A percentile compares a stretch with the other conserved stretches of the same genome.
These are phyloP conservation scores for Acephala macrosclerotiorum DNA, from an alignment of 2,329 filamentous ascomycete species.

Conservation along the genomic window DNA sequence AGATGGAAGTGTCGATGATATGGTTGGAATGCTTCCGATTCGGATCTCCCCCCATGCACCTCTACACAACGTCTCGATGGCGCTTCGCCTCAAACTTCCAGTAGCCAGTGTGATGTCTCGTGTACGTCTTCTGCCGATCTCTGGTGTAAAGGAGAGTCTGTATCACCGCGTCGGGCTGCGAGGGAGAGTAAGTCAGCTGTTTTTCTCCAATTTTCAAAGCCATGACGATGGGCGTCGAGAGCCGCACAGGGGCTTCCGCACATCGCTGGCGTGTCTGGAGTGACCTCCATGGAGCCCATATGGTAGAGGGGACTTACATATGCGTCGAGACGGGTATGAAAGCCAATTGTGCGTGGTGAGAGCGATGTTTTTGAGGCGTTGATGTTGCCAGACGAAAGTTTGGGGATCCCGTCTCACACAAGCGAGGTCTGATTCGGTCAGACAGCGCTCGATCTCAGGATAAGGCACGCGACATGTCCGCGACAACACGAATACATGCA, in stretches of 20 bases:
- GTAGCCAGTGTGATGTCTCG: slow-evolving; percentile 7
- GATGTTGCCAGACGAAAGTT: slow-evolving; percentile 42
- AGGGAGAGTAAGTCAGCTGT: slow-evolving; percentile 36
- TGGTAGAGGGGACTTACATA: slow-evolving; percentile 33
- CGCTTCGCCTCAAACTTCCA: slow-evolving; percentile 28
- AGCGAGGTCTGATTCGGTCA: slow-evolving; percentile 29
- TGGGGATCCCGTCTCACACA: slow-evolving; percentile 31
- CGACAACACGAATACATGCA: neutral
- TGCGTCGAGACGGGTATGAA: slow-evolving; percentile 20
- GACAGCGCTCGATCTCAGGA: slow-evolving; percentile 24
- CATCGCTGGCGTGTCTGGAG: neutral
- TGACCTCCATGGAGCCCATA: neutral
- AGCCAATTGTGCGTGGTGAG: slow-evolving; percentile 33
- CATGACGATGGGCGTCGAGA: slow-evolving; percentile 28
- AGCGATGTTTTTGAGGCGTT: slow-evolving; percentile 27
- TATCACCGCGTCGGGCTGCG: slow-evolving; percentile 24
- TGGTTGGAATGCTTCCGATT: slow-evolving; percentile 31
- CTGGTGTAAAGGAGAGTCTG: slow-evolving; percentile 10
- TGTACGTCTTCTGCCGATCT: slow-evolving; percentile 6
- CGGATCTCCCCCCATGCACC: slow-evolving; percentile 31
- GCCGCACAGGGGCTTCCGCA: slow-evolving; percentile 4
- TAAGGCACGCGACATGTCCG: slow-evolving; percentile 34
- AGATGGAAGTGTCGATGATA: slow-evolving; percentile 25
- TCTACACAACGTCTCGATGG: slow-evolving; percentile 27
- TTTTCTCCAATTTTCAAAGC: slow-evolving; percentile 29